Evolutionary conservation across 495 filamentous ascomycete genomes (phyloP), one percentile per base, ranked within the genome.

Genomic region (Saxophila tyrrhenica): DNA sequence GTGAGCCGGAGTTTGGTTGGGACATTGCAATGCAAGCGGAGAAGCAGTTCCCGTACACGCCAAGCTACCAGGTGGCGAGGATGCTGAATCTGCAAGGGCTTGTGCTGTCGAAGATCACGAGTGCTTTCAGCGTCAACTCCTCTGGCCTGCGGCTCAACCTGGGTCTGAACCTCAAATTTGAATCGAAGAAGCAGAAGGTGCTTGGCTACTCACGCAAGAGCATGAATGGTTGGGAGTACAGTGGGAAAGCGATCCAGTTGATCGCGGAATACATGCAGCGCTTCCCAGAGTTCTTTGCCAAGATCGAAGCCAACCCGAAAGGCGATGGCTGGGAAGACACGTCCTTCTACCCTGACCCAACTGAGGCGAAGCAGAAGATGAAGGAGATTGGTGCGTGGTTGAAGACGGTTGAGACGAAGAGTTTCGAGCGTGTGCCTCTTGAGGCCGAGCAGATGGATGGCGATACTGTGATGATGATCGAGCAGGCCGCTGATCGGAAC

Each of bases 371-470:
- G 53, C 75, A 76, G 23, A 81, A 85, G 58, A 78, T 91, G 68
- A 87, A 86, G 64, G 92, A 95, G 62, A 96, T 99, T 54, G 82
- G 78, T 1, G 79, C 82, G 17, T 99, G 91, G 91, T 74, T 99
- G 25, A 97, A 94, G 68, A 82, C 80, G 11, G 78, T 92, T 19
- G 85, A 96, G 67, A 81, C 85, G 0, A 95, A 86, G 75, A 83
- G 80, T 60, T 94, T 99, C 63, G 90, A 96, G 66, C 81, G 82
- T 52, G 94, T 97, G 1, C 89, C 94, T 9, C 79, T 97, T 15
- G 92, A 97, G 57, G 92, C 94, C 7, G 86, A 94, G 62, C 94
- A 99, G 64, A 77, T 99, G 0, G 94, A 99, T 64, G 94, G 87
- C 2, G 85, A 90, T 50, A 78, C 86, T 20, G 91, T 97, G 38